Conservation (phyloP, 1,284 basidiomycete species). For the Bjerkandera adusta region DNA sequence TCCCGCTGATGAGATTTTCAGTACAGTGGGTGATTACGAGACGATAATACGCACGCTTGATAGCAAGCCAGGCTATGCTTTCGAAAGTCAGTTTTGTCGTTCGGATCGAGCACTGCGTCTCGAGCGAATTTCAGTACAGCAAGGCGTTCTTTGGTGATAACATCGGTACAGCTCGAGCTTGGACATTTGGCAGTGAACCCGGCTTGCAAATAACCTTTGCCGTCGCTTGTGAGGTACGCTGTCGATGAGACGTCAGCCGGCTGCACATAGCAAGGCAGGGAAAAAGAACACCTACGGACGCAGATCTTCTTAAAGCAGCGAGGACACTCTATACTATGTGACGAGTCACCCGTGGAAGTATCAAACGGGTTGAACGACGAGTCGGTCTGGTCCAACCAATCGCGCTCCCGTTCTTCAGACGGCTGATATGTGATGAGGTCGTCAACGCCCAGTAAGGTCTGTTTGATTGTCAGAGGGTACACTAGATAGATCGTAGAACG, state of each 20-base stretch:
- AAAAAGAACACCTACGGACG: constrained; percentile 12
- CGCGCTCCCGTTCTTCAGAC: not conserved
- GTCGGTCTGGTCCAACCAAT: constrained; percentile 12
- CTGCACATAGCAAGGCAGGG: not conserved
- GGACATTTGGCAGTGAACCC: constrained; percentile 11
- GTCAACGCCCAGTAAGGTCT: constrained; percentile 10
- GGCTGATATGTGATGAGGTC: constrained; percentile 15
- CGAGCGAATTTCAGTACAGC: constrained; percentile 16
- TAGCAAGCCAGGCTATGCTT: too few species aligned
- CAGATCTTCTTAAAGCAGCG: constrained; percentile 5
- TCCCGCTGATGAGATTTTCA: too few species aligned
- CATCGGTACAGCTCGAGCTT: constrained; percentile 1
- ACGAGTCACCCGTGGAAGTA: constrained; percentile 1
- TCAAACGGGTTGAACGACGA: constrained; percentile 17
- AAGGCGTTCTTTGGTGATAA: constrained; percentile 14
- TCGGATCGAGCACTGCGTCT: constrained; percentile 15
- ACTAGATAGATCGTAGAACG: not conserved
- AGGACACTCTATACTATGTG: constrained; percentile 14
- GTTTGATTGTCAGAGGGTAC: not conserved
- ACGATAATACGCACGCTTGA: too few species aligned
- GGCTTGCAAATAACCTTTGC: constrained; percentile 15
- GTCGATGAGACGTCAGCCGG: not conserved
- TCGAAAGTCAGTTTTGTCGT: too few species aligned
- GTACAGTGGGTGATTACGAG: too few species aligned
- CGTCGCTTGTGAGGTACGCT: constrained; percentile 10